These are phyloP conservation scores for Isatis tinctoria DNA, from an alignment of 345 rosid genomes.

Conservation along the genomic window DNA sequence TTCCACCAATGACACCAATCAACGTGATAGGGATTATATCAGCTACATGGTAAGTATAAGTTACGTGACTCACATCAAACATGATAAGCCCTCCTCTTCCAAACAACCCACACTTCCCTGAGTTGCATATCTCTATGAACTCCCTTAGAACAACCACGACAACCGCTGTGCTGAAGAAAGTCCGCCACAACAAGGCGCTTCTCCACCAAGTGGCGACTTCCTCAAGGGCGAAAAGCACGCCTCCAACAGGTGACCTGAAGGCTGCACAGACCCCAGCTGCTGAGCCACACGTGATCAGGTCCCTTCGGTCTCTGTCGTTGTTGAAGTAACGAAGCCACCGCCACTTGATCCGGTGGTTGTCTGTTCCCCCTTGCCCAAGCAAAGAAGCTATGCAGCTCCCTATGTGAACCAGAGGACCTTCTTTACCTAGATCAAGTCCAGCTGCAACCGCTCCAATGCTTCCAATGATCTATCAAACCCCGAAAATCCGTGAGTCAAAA, in stretches of 20 bases:
- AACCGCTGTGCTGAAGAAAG: slow-evolving; percentile 87
- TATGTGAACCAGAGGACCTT: slow-evolving; percentile 91
- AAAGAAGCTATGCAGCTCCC: slow-evolving; percentile 85
- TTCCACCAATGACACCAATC: slow-evolving; percentile 81
- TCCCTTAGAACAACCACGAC: slow-evolving; percentile 76
- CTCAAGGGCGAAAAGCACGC: slow-evolving; percentile 81
- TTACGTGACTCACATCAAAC: slow-evolving; percentile 79
- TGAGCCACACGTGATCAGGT: slow-evolving; percentile 81
- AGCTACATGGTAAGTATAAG: slow-evolving; percentile 54
- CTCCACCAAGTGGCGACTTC: slow-evolving; percentile 99
- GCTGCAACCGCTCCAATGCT: slow-evolving; percentile 93
- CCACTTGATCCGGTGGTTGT: slow-evolving; percentile 66
- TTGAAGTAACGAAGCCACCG: slow-evolving; percentile 92
- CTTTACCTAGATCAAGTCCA: slow-evolving; percentile 84
- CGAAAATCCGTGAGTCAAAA: not conserved
- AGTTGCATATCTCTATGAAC: slow-evolving; percentile 77
- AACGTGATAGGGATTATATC: slow-evolving; percentile 62
- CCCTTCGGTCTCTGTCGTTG: slow-evolving; percentile 89
- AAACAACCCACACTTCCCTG: slow-evolving; percentile 84
- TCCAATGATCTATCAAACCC: slow-evolving; percentile 59
- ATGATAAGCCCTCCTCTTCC: slow-evolving; percentile 88
- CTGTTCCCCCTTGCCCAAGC: slow-evolving; percentile 88
- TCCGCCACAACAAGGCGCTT: slow-evolving; percentile 87
- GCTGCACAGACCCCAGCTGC: slow-evolving; percentile 96
- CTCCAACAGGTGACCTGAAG: slow-evolving; percentile 91